Evolutionary conservation across 495 filamentous ascomycete genomes (phyloP).

Genomic region (Hypoxylon rickii): DNA sequence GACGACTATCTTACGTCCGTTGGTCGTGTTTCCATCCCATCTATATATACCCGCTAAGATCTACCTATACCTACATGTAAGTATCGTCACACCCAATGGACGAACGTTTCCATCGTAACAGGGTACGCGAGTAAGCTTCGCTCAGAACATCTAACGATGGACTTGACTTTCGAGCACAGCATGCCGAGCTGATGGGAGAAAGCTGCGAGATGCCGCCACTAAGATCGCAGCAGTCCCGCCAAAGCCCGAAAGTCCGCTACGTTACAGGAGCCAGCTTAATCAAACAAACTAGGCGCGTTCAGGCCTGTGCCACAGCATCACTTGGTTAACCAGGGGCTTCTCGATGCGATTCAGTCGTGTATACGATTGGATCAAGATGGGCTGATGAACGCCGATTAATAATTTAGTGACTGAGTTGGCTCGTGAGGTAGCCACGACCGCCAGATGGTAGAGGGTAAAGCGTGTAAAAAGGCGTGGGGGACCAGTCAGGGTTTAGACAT

Average conservation of each 20-base stretch:
- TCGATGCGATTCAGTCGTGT: neutral
- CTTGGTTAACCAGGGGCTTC: constrained; percentile 15
- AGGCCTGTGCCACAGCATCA: constrained; percentile 32
- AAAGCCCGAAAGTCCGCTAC: constrained; percentile 18
- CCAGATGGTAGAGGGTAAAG: constrained; percentile 4
- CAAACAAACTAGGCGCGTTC: constrained; percentile 10
- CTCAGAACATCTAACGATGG: neutral
- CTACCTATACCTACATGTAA: too few relatives aligned
- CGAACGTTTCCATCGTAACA: too few relatives aligned
- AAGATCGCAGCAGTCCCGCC: constrained; percentile 14
- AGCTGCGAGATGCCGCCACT: constrained; percentile 29
- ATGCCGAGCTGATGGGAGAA: constrained; percentile 21
- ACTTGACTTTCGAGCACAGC: constrained; percentile 1
- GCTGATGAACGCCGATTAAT: constrained; percentile 22
- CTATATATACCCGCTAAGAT: too few relatives aligned
- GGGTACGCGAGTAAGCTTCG: constrained; percentile 8
- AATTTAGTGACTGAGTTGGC: constrained; percentile 25
- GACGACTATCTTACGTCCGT: too few relatives aligned
- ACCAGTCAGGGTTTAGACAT: constrained; percentile 11
- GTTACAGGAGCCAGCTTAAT: constrained; percentile 25
- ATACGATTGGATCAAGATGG: constrained; percentile 24
- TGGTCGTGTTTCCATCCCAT: too few relatives aligned
- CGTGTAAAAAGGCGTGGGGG: constrained; percentile 7
- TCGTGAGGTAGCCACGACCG: constrained; percentile 3
- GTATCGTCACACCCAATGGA: too few relatives aligned